Evolutionary conservation across 345 rosid genomes (phyloP), one percentile per base, ranked within the genome.

Genomic region (Linum trigynum): DNA sequence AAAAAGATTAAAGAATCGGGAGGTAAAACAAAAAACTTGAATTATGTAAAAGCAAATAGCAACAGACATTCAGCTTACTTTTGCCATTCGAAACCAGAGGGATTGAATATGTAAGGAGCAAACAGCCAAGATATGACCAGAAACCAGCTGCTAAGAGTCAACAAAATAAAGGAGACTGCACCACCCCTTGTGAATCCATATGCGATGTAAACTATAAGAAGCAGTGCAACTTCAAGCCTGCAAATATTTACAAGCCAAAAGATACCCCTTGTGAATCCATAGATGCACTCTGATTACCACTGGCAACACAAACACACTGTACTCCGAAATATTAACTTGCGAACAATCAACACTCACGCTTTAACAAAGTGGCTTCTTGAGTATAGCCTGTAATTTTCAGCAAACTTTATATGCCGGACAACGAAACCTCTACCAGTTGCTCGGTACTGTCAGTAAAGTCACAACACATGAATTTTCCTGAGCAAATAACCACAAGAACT

Each of bases 1-100:
- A 67, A 72, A 48, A 32, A 53, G 8, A 59, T 5, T 7, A 57
- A 5, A 59, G 42, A 37, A 51, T 65, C 32, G 40, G 6, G 2
- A 62, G 56, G 9, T 41, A 9, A 37, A 8, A 23, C 7, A 17
- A 57, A 57, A 10, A 11, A 3, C 55, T 4, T 37, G 1, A 40
- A 11, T 0, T 23, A 32, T 9, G 14, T 10, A 65, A 23, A 48
- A 58, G 36, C 14, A 39, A 39, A 62, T 8, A 53, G 57, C 43
- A 5, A 56, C 17, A 40, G 0, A 53, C 51, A 67, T 16, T 36
- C 2, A 57, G 78, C 96, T 83, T 73, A 94, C 99, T 94, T 94
- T 78, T 88, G 99, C 99, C 99, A 94, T 76, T 94, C 99, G 66
- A 94, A 94, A 69, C 99, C 99, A 0, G 99, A 94, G n/a, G 97